Conservation (phyloP, 2,329 filamentous ascomycete genomes). For the Akanthomyces dipterigenus region DNA sequence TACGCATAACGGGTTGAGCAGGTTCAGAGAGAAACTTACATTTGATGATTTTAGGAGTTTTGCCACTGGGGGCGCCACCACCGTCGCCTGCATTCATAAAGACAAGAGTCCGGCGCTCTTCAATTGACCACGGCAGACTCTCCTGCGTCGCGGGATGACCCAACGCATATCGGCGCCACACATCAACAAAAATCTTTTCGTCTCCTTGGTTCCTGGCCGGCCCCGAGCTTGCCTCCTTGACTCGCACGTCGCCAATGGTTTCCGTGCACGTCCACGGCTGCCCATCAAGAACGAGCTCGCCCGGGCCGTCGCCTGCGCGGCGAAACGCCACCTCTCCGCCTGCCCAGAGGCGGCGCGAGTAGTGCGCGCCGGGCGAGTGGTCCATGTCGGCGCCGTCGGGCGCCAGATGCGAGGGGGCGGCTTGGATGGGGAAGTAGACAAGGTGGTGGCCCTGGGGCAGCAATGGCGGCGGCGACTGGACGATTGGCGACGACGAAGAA, state of each 20-base stretch:
- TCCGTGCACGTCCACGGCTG: slow-evolving; percentile 38
- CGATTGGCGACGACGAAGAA: slow-evolving; percentile 8
- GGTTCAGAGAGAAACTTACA: not conserved
- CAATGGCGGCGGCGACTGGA: slow-evolving; percentile 20
- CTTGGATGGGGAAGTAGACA: slow-evolving; percentile 75
- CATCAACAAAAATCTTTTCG: slow-evolving; percentile 46
- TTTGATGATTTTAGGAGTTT: not conserved
- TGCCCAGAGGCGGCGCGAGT: slow-evolving; percentile 78
- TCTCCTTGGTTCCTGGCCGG: slow-evolving; percentile 16
- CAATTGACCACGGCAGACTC: slow-evolving; percentile 26
- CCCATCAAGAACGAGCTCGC: slow-evolving; percentile 31
- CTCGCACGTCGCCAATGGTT: slow-evolving; percentile 32
- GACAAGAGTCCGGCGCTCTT: slow-evolving; percentile 44
- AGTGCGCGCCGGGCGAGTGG: slow-evolving; percentile 68
- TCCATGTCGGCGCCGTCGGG: slow-evolving; percentile 78
- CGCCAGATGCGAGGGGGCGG: slow-evolving; percentile 55
- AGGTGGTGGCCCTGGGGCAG: slow-evolving; percentile 70
- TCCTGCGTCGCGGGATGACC: slow-evolving; percentile 13
- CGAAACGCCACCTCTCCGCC: slow-evolving; percentile 63
- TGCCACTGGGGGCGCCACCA: not conserved
- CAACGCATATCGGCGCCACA: slow-evolving; percentile 39
- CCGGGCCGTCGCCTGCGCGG: too few relatives aligned
- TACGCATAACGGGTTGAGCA: not conserved
- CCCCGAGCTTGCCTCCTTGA: slow-evolving; percentile 15
- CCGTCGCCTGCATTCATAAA: slow-evolving; percentile 34